Base-by-base conservation (phyloP, 2,329 filamentous ascomycete species). In the Colletotrichum graminicola region DNA sequence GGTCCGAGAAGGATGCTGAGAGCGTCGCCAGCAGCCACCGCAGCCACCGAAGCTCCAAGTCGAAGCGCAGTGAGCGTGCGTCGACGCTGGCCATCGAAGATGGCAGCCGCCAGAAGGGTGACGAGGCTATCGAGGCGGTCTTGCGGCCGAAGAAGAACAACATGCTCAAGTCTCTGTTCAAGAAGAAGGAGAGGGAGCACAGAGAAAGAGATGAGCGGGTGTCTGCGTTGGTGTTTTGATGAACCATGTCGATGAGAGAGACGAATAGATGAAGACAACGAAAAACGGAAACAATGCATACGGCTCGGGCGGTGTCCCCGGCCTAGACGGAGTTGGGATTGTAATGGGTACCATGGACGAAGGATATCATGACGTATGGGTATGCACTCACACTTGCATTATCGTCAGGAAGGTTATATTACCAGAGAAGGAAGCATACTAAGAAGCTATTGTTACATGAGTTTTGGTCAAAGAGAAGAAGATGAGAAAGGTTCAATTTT, bases 81-180 rank as follows among this genome's bases (percentile, higher is more conserved):
- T 73, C 80, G 76, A 68, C 57, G 57, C 49, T 74, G 26, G 77
- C 80, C 73, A 79, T 81, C 60, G 81, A 83, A n/a, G 80, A 82
- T 56, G 77, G 79, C 49, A 73, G 43, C 78, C 82, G 73, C 76
- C 82, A 82, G 61, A 82, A 79, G 43, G 78, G 77, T 14, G 78
- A 77, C 55, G 64, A 73, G 43, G 76, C 76, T 8, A 74, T 82
- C 59, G 80, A 82, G n/a, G 66, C 81, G 39, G 82, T 84, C 2
- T 73, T 87, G n/a, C 79, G 84, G 51, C 83, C 84, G 12, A 87
- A 85, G 77, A 83, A 82, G 73, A 82, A 86, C 74, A 89, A 85
- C 76, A 87, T 90, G 87, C 83, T 90, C 73, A 90, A 89, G 81
- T 80, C 83, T 3, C 74, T 90, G 68, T 90, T 90, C 77, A 88